These are phyloP conservation scores for Dendryphion nanum DNA, from an alignment of 2,329 filamentous ascomycete species.

Conservation along the genomic window DNA sequence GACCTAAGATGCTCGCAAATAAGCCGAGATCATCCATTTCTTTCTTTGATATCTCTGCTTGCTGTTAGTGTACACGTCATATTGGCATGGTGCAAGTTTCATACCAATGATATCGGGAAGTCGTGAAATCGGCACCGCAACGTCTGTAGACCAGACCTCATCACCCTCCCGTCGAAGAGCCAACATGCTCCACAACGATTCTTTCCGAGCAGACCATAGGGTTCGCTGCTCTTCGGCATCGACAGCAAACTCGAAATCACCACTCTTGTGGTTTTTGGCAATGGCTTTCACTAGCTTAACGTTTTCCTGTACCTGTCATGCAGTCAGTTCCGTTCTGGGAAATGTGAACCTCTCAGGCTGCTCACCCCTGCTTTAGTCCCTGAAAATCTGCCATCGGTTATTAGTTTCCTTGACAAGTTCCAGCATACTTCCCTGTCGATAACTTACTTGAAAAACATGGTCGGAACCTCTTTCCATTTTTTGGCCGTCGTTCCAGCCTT, in stretches of 20 bases:
- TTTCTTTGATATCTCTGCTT: constrained; percentile 75
- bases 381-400: constrained; percentile 53
- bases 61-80: constrained; percentile 4
- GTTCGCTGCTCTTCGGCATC: constrained; percentile 54
- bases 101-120: constrained; percentile 61
- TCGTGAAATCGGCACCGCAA: constrained; percentile 60
- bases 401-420: constrained; percentile 19
- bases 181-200: constrained; percentile 62
- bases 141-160: constrained; percentile 62
- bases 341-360: constrained; percentile 12
- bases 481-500: constrained; percentile 67
- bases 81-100: constrained; percentile 7
- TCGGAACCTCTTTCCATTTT: constrained; percentile 73
- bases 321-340: constrained; percentile 26
- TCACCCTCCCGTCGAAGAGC: constrained; percentile 54
- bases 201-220: constrained; percentile 61
- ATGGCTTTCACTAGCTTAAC: constrained; percentile 68
- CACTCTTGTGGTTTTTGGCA: constrained; percentile 58
- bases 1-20: constrained; percentile 84
- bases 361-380: constrained; percentile 67
- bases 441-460: constrained; percentile 74
- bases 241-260: constrained; percentile 56
- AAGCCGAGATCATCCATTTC: constrained; percentile 83
- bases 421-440: constrained; percentile 2
- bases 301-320: constrained; percentile 66